Percentiles rank a stretch among this genome's conserved stretches.
Evolutionary conservation across 345 rosid species (phyloP).

Genomic region (Eutrema heterophyllum): DNA sequence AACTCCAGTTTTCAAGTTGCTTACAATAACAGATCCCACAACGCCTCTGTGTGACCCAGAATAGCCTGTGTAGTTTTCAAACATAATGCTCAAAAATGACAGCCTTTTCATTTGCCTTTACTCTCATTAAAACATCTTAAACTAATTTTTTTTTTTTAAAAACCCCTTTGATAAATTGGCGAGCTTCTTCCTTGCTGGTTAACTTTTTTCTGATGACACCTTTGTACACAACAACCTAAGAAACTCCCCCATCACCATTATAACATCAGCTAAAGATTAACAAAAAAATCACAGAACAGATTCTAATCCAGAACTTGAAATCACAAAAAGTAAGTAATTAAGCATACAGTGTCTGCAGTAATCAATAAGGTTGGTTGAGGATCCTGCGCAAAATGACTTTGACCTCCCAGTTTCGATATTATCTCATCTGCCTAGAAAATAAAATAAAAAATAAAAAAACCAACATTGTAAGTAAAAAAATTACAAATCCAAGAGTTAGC

Average conservation of each 20-base stretch:
- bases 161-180: constrained; percentile 74
- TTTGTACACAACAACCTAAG: constrained; percentile 84
- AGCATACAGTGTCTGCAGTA: constrained; percentile 84
- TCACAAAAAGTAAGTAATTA: background rate
- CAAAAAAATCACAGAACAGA: background rate
- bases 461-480: too few species aligned
- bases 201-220: constrained; percentile 87
- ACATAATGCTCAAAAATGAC: background rate
- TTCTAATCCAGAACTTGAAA: background rate
- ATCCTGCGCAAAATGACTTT: constrained; percentile 34
- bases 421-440: constrained; percentile 67
- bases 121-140: background rate
- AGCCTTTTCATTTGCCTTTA: background rate
- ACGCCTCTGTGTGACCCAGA: constrained; percentile 80
- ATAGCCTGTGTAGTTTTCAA: constrained; percentile 48
- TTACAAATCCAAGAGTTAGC: too few species aligned
- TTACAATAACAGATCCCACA: constrained; percentile 81
- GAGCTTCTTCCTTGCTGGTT: constrained; percentile 66
- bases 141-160: too few species aligned
- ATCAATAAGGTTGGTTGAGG: constrained; percentile 52
- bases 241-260: constrained; percentile 20
- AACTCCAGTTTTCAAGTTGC: constrained; percentile 73
- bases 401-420: constrained; percentile 43
- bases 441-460: too few species aligned
- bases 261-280: constrained; percentile 9